phyloP scores from a whole-genome alignment of 2,329 filamentous ascomycete species.

The Alternaria gansuensis region DNA sequence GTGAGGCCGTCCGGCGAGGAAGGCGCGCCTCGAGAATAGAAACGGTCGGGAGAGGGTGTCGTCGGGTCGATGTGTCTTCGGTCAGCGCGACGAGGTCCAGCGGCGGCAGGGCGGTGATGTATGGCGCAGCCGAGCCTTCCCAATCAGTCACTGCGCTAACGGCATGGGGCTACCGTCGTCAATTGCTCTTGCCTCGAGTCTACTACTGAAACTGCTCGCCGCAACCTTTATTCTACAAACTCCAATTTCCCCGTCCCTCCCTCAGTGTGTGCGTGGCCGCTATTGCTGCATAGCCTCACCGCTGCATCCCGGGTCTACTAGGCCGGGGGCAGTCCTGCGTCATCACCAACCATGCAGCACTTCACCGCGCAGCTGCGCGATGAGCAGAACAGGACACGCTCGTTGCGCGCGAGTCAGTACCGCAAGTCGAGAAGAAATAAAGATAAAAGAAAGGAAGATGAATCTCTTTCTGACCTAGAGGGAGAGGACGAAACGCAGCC shows the following conservation, averaged over 20 bases:
- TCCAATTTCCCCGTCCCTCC: neutral
- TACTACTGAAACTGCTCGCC: constrained; percentile 14
- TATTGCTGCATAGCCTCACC: constrained; percentile 15
- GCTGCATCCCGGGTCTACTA: constrained; percentile 11
- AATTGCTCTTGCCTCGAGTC: constrained; percentile 12
- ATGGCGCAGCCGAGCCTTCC: constrained; percentile 25
- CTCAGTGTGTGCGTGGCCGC: constrained; percentile 3
- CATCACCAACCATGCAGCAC: constrained; percentile 41
- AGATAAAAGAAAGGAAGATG: constrained; percentile 30
- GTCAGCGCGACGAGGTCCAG: constrained; percentile 22
- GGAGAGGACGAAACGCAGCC: constrained; percentile 21
- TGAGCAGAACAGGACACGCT: constrained; percentile 39
- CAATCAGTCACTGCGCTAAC: constrained; percentile 15
- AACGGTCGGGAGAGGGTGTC: constrained; percentile 9
- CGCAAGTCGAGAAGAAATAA: constrained; percentile 35
- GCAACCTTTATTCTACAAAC: constrained; percentile 10
- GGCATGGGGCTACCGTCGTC: constrained; percentile 2
- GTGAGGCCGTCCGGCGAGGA: constrained; percentile 39
- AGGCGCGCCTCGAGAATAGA: constrained; percentile 30
- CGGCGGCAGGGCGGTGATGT: constrained; percentile 23
- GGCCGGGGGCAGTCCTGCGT: constrained; percentile 14
- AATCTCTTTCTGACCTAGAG: constrained; percentile 27
- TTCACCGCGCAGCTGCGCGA: constrained; percentile 46
- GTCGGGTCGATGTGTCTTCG: constrained; percentile 19
- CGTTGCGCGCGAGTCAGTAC: constrained; percentile 48